Percentiles rank a stretch among this genome's conserved stretches.
These are phyloP conservation scores for Aegilops bicornis DNA, from an alignment of 176 grass and related monocot species.

Conservation along the genomic window DNA sequence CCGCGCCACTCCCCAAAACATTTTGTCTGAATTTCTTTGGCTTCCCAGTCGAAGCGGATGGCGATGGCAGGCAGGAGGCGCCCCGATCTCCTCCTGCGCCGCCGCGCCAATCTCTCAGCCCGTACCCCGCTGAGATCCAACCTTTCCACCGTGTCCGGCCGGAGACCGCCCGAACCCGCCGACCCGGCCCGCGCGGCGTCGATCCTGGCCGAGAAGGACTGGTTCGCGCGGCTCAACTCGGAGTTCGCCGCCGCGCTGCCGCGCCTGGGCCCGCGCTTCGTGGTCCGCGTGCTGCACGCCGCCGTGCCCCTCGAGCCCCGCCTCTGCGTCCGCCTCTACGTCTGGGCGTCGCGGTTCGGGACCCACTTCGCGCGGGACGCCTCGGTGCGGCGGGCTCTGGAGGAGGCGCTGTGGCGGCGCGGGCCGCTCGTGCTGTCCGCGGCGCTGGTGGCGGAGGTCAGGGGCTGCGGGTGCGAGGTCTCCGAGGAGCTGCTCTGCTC, in stretches of 20 bases:
- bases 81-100: conserved; percentile 11
- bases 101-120: background rate
- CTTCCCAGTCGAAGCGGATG: conserved; percentile 12
- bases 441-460: conserved; percentile 57
- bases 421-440: conserved; percentile 64
- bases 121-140: conserved; percentile 6
- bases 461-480: conserved; percentile 49
- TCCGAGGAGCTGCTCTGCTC: conserved; percentile 69
- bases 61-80: conserved; percentile 22
- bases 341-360: conserved; percentile 71
- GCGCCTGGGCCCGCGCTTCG: conserved; percentile 41
- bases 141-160: background rate
- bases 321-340: conserved; percentile 61
- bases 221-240: conserved; percentile 55
- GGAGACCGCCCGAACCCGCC: background rate
- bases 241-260: conserved; percentile 40
- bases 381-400: conserved; percentile 52
- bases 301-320: conserved; percentile 34
- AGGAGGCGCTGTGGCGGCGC: conserved; percentile 59
- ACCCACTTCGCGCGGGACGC: conserved; percentile 50
- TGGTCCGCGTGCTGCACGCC: conserved; percentile 47
- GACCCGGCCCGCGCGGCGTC: conserved; percentile 45
- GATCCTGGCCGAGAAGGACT: conserved; percentile 49
- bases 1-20: background rate
- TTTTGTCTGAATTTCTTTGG: background rate